Evolutionary conservation across 2,329 filamentous ascomycete genomes (phyloP), one percentile per base, ranked within the genome.

Genomic region (Tolypocladium amazonense): DNA sequence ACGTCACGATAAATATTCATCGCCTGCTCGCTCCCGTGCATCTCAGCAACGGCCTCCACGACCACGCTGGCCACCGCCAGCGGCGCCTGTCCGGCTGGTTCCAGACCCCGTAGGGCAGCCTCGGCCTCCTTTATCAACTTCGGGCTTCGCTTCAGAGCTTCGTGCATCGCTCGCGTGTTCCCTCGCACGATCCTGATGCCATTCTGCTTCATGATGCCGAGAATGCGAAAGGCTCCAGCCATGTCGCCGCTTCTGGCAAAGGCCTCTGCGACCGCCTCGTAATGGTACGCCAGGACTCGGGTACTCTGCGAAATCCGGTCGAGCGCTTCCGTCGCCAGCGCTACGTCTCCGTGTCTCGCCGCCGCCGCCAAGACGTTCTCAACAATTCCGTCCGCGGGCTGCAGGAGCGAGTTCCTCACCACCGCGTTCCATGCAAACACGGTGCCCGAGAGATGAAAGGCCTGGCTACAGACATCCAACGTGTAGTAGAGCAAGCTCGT

Each of bases 211-310:
- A 96, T 94, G 69, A 91, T 86, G 64, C 83, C 84, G 20, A 96
- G 77, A 1, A 89, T 80, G 47, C 83, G 81, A 41, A 96, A 79
- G 0, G 89, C 88, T 33, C 85, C 83, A 30, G 76, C 73, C 9
- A 93, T 68, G 63, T 94, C 85, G 2, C 79, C 77, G 4, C 71
- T 68, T 4, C 77, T 75, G 14, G 85, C 77, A 68, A 95, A 90
- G 4, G 88, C 82, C 60, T 90, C 85, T 8, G 92, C 77, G 35
- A 97, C 79, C 35, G 88, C 81, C 71, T 95, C 91, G 72, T 94
- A 96, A 69, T 97, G 90, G 62, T 88, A 80, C 7, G 81, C 73
- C 11, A 80, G 77, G 43, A 92, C 77, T 47, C 81, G 78, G 1
- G 81, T 69, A 23, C 69, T 66, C 39, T 59, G 62, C 4, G 72